A percentile compares a stretch with the other conserved stretches of the same genome.
Evolutionary conservation across 257 asterid genomes (phyloP).

Genomic region (Solanum corneliomulleri): DNA sequence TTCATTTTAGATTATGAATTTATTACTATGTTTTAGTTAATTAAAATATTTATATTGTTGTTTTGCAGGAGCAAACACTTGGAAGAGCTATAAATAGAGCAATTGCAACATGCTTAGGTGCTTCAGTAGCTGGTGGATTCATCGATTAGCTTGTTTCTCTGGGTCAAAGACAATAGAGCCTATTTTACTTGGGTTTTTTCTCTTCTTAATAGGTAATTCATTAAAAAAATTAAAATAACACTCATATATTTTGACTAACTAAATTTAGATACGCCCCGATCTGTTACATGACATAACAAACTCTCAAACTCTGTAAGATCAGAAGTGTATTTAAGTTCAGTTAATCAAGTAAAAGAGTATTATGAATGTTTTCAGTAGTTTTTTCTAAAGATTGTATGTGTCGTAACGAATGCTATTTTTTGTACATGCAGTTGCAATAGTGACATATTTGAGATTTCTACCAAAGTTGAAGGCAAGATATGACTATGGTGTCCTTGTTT

Average conservation of each 20-base stretch:
- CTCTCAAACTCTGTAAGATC: too few relatives aligned
- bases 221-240: too few relatives aligned
- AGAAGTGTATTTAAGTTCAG: background rate
- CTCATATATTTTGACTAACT: too few relatives aligned
- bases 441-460: constrained; percentile 41
- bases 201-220: background rate
- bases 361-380: too few relatives aligned
- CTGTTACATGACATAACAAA: too few relatives aligned
- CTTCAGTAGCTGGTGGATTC: constrained; percentile 61
- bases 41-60: too few relatives aligned
- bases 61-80: constrained; percentile 58
- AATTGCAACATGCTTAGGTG: constrained; percentile 50
- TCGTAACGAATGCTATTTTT: background rate
- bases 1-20: background rate
- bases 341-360: too few relatives aligned
- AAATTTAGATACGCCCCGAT: too few relatives aligned
- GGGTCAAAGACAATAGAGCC: constrained; percentile 48
- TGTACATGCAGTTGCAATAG: constrained; percentile 30
- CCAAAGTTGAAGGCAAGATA: constrained; percentile 60
- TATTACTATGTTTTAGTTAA: too few relatives aligned
- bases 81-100: constrained; percentile 71
- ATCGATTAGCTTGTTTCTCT: constrained; percentile 36
- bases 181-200: constrained; percentile 42
- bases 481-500: constrained; percentile 59
- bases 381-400: background rate